Base-by-base conservation (phyloP, 495 filamentous ascomycete genomes). In the Sporormia fimetaria region DNA sequence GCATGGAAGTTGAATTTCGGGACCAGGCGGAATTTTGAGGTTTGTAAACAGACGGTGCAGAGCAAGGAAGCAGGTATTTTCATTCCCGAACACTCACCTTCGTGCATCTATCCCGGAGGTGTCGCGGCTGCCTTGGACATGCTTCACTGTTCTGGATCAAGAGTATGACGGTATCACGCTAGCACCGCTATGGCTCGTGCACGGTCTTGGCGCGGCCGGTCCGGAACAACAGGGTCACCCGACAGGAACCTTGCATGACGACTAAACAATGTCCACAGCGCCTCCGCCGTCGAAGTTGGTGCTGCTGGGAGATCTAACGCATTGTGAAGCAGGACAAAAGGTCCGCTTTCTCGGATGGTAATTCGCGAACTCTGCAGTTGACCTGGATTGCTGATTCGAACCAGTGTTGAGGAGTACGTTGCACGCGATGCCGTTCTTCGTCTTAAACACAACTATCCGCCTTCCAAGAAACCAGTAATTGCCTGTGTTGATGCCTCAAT, bases 341-440 rank as follows among this genome's bases (percentile, higher is more conserved):
- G 75, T 95, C 44, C 77, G 88, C 37, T 94, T 95, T 62, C 67
- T 95, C 17, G 87, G 86, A 61, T 95, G 88, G 87, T 90, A 69
- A n/a, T 65, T 76, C 47, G 41, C 24, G 34, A 24, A 31, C 45
- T 42, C 15, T 16, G 49, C 57, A 1, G 61, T 63, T 37, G 63
- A 64, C 17, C 64, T 63, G 45, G 61, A 52, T 64, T 58, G 15
- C 43, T 46, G 12, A 35, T 14, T 33, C 20, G 14, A 17, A 25
- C 16, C 42, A 93, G 85, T 55, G 81, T 92, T 24, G 67, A 65
- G 31, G 63, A 65, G 27, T 95, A 98, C 60, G 67, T 72, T 34
- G 59, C 70, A 11, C 40, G 56, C 4, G 70, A 62, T 8, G 86
- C 73, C 15, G 63, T 64, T 12, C 57, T 94, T 24, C 65, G 67